Evolutionary conservation across 2,329 filamentous ascomycete species (phyloP).

Genomic region (Aspergillus sergii): DNA sequence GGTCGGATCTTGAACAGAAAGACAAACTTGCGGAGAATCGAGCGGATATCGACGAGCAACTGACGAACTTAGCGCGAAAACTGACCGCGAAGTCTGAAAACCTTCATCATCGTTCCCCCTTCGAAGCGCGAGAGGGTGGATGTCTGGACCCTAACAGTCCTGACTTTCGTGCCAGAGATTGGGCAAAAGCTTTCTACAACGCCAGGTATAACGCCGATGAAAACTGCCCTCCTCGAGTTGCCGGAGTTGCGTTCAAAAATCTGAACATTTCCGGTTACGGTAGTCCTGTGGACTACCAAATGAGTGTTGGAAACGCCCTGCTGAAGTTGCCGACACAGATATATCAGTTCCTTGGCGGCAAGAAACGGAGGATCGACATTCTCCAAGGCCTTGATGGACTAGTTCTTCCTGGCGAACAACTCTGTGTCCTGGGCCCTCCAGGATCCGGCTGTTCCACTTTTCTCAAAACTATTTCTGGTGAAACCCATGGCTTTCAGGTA

Average conservation of each 20-base stretch:
- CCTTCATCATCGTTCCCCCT: constrained; percentile 6
- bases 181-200: constrained; percentile 19
- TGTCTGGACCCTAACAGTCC: constrained; percentile 13
- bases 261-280: constrained; percentile 5
- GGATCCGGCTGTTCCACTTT: constrained; percentile 68
- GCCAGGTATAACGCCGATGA: constrained; percentile 11
- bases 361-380: constrained; percentile 51
- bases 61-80: constrained; percentile 13
- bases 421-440: constrained; percentile 49
- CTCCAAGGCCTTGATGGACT: constrained; percentile 61
- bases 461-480: constrained; percentile 76
- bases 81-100: constrained; percentile 5
- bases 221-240: constrained; percentile 3
- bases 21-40: neutral
- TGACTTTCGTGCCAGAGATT: constrained; percentile 12
- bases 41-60: neutral
- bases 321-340: constrained; percentile 1
- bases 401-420: constrained; percentile 52
- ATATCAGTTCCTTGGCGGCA: neutral
- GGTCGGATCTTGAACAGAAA: neutral
- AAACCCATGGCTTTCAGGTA: constrained; percentile 74
- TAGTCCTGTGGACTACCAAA: constrained; percentile 32
- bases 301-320: constrained; percentile 10
- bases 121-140: neutral
- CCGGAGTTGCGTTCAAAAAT: constrained; percentile 15